Evolutionary conservation across 73 alveolate genomes (phyloP).

Genomic region (Paramecium sonneborni): DNA sequence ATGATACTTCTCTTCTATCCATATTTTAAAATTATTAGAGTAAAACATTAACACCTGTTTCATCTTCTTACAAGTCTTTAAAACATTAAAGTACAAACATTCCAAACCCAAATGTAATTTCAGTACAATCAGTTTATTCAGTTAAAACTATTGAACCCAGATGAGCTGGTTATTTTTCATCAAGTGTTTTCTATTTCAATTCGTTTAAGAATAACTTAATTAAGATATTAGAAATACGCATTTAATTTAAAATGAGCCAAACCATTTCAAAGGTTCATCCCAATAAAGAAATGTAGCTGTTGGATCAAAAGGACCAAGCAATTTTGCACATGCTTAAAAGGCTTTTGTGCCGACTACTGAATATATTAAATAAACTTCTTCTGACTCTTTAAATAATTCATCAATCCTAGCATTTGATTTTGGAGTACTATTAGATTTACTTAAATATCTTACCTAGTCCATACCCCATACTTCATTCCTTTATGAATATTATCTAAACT

Average conservation of each 20-base stretch:
- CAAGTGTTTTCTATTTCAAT: neutral
- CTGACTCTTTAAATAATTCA: neutral
- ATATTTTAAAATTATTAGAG: slow-evolving; percentile 6
- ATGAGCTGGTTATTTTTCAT: slow-evolving; percentile 52
- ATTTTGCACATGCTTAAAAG: slow-evolving; percentile 36
- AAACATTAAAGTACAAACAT: slow-evolving; percentile 16
- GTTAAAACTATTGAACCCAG: slow-evolving; percentile 28
- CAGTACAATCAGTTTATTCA: slow-evolving; percentile 39
- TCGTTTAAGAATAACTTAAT: slow-evolving; percentile 5
- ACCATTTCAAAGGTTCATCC: slow-evolving; percentile 56
- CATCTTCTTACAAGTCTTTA: neutral
- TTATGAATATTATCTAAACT: slow-evolving; percentile 27
- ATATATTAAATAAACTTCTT: slow-evolving; percentile 14
- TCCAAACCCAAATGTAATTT: slow-evolving; percentile 1
- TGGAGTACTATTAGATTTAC: neutral
- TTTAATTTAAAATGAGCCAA: slow-evolving; percentile 41
- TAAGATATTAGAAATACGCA: neutral
- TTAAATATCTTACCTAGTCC: neutral
- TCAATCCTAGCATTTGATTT: slow-evolving; percentile 35
- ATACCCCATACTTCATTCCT: slow-evolving; percentile 41
- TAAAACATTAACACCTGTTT: neutral
- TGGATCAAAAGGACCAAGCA: neutral
- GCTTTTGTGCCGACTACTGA: slow-evolving; percentile 43
- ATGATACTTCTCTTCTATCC: slow-evolving; percentile 42
- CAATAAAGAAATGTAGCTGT: slow-evolving; percentile 42